Evolutionary conservation across 768 basidiomycete genomes (phyloP), one percentile per base, ranked within the genome.

Genomic region (Mycena galopus): DNA sequence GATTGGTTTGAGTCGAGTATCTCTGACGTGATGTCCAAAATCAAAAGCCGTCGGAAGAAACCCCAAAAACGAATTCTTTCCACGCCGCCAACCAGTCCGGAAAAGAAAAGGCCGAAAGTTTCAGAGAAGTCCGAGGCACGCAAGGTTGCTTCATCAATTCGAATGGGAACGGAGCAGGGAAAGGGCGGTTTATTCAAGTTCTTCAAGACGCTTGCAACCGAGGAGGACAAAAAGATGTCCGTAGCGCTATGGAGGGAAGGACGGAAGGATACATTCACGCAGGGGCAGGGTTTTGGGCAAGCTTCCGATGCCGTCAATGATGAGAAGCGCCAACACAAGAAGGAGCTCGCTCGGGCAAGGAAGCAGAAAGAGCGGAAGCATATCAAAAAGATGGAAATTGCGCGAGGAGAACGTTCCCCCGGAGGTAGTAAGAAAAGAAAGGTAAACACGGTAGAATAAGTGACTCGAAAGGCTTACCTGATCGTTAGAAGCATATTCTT

Each of bases 221-320:
- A 50, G 44, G 61, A 63, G 61, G 61, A 63, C 30, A 63, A 63
- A 19, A 32, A 63, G 44, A 44, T n/a, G 44, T 32, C 61, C 11
- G 6, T 10, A 11, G 32, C 61, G 0, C 12, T 50, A 32, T 63
- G 61, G 61, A 21, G 29, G 21, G 61, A 63, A 63, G 44, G 61
- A 4, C 42, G 61, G 3, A 14, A 30, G 10, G 44, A 30, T 23
- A 50, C 44, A 5, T 63, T 63, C 14, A 63, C 61, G 12, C 42
- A 50, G 30, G 61, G 61, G 16, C 61, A 63, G 61, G 61, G 61
- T 6, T 63, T 63, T 16, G 21, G 44, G 9, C 17, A 63, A 12
- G 7, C 27, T 14, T 21, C 61, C 1, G 61, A 63, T 25, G 42
- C 61, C 3, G 64, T 65, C 5, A 23, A 39, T 17, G 25, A 35